Conservation (phyloP, 2,329 filamentous ascomycete species). For the Chaetomiaceae sp. region DNA sequence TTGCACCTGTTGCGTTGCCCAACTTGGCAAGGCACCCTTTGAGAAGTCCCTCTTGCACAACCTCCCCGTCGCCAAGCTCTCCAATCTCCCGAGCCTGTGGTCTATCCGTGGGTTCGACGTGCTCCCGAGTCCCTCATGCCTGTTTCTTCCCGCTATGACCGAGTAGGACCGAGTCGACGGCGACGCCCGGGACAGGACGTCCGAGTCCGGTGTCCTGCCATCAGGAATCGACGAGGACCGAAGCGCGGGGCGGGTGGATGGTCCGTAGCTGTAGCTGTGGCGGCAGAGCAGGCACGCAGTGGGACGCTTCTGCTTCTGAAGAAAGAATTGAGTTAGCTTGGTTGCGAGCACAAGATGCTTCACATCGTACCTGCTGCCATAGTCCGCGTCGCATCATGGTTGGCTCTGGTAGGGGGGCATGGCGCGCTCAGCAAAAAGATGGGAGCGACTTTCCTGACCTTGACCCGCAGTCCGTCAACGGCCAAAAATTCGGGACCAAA, state of each 20-base stretch:
- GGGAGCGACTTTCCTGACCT: neutral
- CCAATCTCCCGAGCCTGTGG: neutral
- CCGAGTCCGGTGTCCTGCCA: neutral
- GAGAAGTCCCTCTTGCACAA: neutral
- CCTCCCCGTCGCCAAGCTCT: neutral
- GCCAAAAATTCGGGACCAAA: conserved; percentile 20
- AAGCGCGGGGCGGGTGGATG: conserved; percentile 10
- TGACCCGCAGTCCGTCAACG: neutral
- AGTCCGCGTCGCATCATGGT: conserved; percentile 42
- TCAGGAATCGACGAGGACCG: neutral
- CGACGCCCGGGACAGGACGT: neutral
- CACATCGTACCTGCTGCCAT: conserved; percentile 36
- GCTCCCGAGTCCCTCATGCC: neutral
- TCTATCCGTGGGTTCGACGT: neutral
- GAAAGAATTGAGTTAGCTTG: neutral
- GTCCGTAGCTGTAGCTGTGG: conserved; percentile 20
- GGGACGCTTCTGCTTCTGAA: conserved; percentile 25
- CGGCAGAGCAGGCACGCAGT: conserved; percentile 26
- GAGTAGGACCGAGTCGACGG: neutral
- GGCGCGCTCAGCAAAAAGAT: conserved; percentile 2
- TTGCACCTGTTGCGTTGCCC: neutral
- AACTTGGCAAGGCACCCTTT: conserved; percentile 2
- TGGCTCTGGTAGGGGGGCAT: conserved; percentile 20
- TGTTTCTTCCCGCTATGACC: neutral
- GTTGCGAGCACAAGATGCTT: neutral